Base-by-base conservation (phyloP, 805 yeast species). In the Saccharomycopsis fermentans region DNA sequence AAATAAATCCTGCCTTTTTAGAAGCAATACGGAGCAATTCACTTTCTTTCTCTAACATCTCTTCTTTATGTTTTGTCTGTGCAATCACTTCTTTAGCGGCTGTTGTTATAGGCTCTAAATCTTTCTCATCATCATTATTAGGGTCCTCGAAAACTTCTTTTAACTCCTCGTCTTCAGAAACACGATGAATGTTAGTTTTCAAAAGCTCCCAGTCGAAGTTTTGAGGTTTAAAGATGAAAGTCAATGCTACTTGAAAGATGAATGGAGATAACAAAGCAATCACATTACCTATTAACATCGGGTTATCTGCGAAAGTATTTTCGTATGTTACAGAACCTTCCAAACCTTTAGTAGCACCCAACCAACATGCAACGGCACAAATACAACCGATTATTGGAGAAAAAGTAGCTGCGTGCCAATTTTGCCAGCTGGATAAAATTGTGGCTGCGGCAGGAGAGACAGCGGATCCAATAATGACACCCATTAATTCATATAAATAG, bases 211-310 rank as follows among this genome's bases (percentile, higher is more conserved):
- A 90, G 70, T 90, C 87, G 65, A 84, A 90, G 66, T 86, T 77
- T 65, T 85, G 91, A 4, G 86, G 82, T 58, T 82, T 83, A 70
- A 84, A 84, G 2, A 71, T 73, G 40, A 77, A 74, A 0, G 94
- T 86, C 57, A 90, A 73, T 9, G 84, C 67, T 29, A 95, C 90
- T 54, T 83, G 74, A 58, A 83, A 77, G 17, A 90, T 70, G 17
- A 80, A 67, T 9, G 96, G 96, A 1, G 91, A 79, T 57, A 82
- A 74, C 61, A 90, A 73, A 0, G 96, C 92, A 56, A 89, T 90
- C 53, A 89, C 82, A 70, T 90, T 90, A 61, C 96, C 97, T 2
- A 85, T 83, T 62, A 90, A 77, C 97, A 91, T 91, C 47, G 97
- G 86, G 68, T 87, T 80, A 70, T 91, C 96, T 63, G 78, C 80